These are phyloP conservation scores for Apostasia shenzhenica DNA, from an alignment of 106 monocot species.

Conservation along the genomic window DNA sequence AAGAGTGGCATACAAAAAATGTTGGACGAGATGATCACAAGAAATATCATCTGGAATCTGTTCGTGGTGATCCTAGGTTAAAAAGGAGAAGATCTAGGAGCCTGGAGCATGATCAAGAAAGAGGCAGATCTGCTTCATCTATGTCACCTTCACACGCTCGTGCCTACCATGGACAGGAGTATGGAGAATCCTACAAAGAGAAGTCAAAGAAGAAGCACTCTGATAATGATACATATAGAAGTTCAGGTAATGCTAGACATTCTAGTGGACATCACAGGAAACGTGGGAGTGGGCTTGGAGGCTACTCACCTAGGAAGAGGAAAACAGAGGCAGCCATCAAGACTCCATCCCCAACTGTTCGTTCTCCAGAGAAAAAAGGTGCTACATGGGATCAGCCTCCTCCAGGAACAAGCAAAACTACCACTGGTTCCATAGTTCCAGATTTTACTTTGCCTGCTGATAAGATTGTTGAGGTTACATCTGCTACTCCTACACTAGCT, in stretches of 20 bases:
- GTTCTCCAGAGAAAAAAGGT: conserved; percentile 52
- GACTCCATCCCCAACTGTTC: conserved; percentile 43
- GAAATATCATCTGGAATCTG: conserved; percentile 20
- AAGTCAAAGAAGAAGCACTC: conserved; percentile 41
- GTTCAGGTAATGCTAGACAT: conserved; percentile 37
- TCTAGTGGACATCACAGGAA: conserved; percentile 33
- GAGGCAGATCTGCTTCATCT: conserved; percentile 35
- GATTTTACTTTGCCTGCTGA: conserved; percentile 20
- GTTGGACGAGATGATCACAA: conserved; percentile 37
- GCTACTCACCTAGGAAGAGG: conserved; percentile 95
- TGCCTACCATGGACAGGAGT: conserved; percentile 19
- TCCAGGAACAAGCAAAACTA: conserved; percentile 22
- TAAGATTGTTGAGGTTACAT: conserved; percentile 10
- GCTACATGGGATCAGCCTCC: conserved; percentile 86
- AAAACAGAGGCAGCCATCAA: conserved; percentile 42
- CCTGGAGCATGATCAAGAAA: conserved; percentile 31
- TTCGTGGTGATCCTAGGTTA: conserved; percentile 24
- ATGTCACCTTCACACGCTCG: conserved; percentile 40
- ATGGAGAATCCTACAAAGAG: conserved; percentile 29
- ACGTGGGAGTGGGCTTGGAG: conserved; percentile 73
- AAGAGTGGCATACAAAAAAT: conserved; percentile 22
- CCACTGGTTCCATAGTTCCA: conserved; percentile 14
- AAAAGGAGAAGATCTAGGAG: conserved; percentile 76
- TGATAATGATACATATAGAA: conserved; percentile 37
- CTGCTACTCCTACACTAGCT: conserved; percentile 13